Evolutionary conservation across 2,329 filamentous ascomycete species (phyloP).

Genomic region (Chaetoscypha palmicola): DNA sequence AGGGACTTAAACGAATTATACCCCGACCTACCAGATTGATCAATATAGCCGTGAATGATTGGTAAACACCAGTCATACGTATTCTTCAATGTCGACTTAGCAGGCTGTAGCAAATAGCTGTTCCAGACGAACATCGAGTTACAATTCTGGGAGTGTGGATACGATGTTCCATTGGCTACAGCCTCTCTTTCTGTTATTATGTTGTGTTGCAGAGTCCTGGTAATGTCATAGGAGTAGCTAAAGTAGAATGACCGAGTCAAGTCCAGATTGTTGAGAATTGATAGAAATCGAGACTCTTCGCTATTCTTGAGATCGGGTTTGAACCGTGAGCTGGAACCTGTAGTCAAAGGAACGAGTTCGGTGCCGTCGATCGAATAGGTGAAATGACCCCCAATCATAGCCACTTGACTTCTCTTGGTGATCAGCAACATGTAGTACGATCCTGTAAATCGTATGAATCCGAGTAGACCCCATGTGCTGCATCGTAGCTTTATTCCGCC

Average conservation of each 20-base stretch:
- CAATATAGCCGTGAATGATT: slow-evolving; percentile 92
- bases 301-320: slow-evolving; percentile 73
- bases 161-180: slow-evolving; percentile 55
- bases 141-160: slow-evolving; percentile 56
- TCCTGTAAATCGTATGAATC: slow-evolving; percentile 93
- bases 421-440: slow-evolving; percentile 96
- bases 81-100: slow-evolving; percentile 61
- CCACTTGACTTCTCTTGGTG: slow-evolving; percentile 91
- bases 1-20: too few species aligned
- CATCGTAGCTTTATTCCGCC: slow-evolving; percentile 86
- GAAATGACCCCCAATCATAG: slow-evolving; percentile 93
- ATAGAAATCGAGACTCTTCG: slow-evolving; percentile 83
- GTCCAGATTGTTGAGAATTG: slow-evolving; percentile 86
- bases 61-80: slow-evolving; percentile 94
- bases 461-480: slow-evolving; percentile 86
- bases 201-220: slow-evolving; percentile 84
- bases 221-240: slow-evolving; percentile 97
- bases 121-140: slow-evolving; percentile 99
- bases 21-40: slow-evolving; percentile 62
- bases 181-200: slow-evolving; percentile 72
- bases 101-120: slow-evolving; percentile 75
- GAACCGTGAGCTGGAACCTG: slow-evolving; percentile 56
- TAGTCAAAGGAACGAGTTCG: slow-evolving; percentile 80
- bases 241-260: slow-evolving; percentile 92
- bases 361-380: slow-evolving; percentile 93